Evolutionary conservation across 2,329 filamentous ascomycete genomes (phyloP).

Genomic region (Orbilia blumenaviensis): DNA sequence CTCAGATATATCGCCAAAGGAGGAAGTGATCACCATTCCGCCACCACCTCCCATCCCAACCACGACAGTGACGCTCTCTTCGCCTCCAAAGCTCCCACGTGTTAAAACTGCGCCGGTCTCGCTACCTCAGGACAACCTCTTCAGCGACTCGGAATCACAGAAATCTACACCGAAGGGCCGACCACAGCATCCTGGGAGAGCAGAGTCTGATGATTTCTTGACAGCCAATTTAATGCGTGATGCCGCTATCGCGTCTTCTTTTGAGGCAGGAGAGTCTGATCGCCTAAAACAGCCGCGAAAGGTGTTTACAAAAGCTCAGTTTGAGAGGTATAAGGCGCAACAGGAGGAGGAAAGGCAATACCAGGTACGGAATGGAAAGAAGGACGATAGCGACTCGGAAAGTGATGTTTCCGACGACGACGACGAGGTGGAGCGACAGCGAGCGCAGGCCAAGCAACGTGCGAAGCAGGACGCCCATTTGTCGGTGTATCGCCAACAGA

Average conservation of each 20-base stretch:
- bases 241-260: conserved; percentile 64
- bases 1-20: conserved; percentile 4
- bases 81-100: conserved; percentile 39
- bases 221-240: conserved; percentile 62
- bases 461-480: conserved; percentile 90
- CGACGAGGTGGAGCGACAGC: conserved; percentile 75
- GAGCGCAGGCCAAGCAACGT: conserved; percentile 76
- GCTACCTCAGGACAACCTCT: conserved; percentile 32
- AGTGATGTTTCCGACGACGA: conserved; percentile 68
- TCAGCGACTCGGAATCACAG: conserved; percentile 48
- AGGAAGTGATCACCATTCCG: conserved; percentile 21
- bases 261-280: conserved; percentile 61
- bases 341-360: conserved; percentile 73
- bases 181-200: conserved; percentile 52
- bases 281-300: conserved; percentile 68
- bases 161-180: conserved; percentile 55
- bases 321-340: conserved; percentile 77
- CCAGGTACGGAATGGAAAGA: conserved; percentile 62
- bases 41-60: conserved; percentile 35
- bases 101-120: conserved; percentile 38
- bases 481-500: conserved; percentile 88
- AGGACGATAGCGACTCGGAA: conserved; percentile 64
- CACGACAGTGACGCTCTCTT: conserved; percentile 37
- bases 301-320: conserved; percentile 89
- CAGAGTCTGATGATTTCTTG: conserved; percentile 57